Base-by-base conservation (phyloP, 1,139 yeast species). In the Scheffersomyces illinoinensis region DNA sequence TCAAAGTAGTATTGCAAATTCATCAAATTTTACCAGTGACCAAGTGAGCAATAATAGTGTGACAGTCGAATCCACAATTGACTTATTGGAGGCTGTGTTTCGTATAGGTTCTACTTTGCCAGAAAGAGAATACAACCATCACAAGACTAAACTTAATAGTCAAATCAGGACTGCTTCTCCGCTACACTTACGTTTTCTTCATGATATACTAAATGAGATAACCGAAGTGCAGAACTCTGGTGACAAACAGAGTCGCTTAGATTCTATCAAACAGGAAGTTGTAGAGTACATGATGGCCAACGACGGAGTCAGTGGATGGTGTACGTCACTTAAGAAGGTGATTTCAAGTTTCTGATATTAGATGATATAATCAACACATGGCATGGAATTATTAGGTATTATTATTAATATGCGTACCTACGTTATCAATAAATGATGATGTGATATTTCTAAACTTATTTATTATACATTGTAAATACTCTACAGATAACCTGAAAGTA, bases 291-390 rank as follows among this genome's bases (percentile, higher is more conserved):
- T 85, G 82, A 73, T 85, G 72, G 65, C 69, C 4, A 80, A 84
- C 62, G 83, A 77, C 58, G 87, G 87, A 1, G 83, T 83, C 4
- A 79, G 87, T 55, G 61, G 71, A 18, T 87, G 91, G 90, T 82
- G 86, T 57, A 73, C 81, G 21, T 87, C 90, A 4, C 70, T 87
- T 54, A 79, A 85, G 57, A 84, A 82, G 63, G 68, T 85, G 2
- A 68, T 85, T 26, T 87, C 82, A 58, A 71, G 65, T 57, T 23
- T 61, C 53, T 57, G 61, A 58, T 7, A 19, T 17, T 33, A 8
- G 10, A 33, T 12, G 17, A 12, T 33, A 33, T 33, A 33, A 33
- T 33, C 43, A 33, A 33, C 17, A 33, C 43, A 33, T 12, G 33
- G 10, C 10, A 33, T 33, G 21, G 21, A 3, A 21, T 17, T 53